Evolutionary conservation across 768 basidiomycete genomes (phyloP), one percentile per base, ranked within the genome.

Genomic region (Podaxis pistillaris): DNA sequence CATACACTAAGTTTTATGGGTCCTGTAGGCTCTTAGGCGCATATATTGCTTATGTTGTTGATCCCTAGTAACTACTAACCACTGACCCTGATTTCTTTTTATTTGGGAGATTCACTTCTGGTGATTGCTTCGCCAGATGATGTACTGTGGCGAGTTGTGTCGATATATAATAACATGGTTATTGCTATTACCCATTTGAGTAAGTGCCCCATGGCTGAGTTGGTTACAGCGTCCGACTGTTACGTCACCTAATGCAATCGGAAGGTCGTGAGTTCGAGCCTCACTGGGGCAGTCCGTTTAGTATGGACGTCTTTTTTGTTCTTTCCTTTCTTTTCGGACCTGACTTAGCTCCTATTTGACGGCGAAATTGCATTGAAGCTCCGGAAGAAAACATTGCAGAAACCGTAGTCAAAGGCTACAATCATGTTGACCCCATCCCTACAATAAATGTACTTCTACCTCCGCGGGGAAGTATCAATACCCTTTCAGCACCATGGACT

Each of bases 361-460:
- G 41, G 2, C 41, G 17, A 17, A 2, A 5, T n/a, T 44, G 41
- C n/a, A 15, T 44, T 19, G 15, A 44, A 19, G 41, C 15, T 19
- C 13, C 4, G 41, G 11, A 4, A 50, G 49, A 12, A 50, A 50
- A 28, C 3, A 33, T 33, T 9, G 8, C 1, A 12, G 4, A 50
- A 24, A 24, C 11, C 0, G 13, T 4, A 13, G 24, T 12, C 19
- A 4, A 59, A 33, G 8, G 33, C 8, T 33, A 33, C 8, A 9
- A 22, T 65, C 60, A 69, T 41, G 70, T 73, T 44, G 77, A 72
- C 24, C 88, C 89, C 90, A 92, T 91, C 28, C 81, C 84, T 37
- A 94, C 80, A 5, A 93, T 82, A 73, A 90, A 94, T 13, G 93
- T 95, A 67, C 84, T 91, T 65, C 90, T 81, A 4, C 90, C 90